Base-by-base conservation (phyloP, 306 rosid genomes). In the Trifolium fragiferum region DNA sequence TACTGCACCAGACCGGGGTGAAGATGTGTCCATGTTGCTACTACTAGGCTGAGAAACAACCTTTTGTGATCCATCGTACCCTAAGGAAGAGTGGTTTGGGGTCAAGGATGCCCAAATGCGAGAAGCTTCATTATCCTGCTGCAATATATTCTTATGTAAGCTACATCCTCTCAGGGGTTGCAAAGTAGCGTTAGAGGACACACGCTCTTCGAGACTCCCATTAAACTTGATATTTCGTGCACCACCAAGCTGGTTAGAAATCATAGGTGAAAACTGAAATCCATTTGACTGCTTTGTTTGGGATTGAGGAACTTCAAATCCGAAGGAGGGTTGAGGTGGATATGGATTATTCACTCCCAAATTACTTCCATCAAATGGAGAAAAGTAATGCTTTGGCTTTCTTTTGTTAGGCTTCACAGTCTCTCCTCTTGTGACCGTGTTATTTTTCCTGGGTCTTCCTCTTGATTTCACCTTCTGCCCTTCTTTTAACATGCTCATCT, bases 141-240 rank as follows among this genome's bases (percentile, higher is more conserved):
- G 87, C 38, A 87, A 72, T 82, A 81, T 85, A 59, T 87, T 81
- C 63, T 66, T 87, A 74, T 85, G 85, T 13, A 78, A 73, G 66
- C 88, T 79, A 78, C 91, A 90, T 73, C 89, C 83, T 78, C 88
- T 90, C n/a, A 77, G 77, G 37, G 67, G 74, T 64, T 77, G 92
- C 76, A 64, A 76, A 68, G 81, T 71, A 58, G 86, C 74, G 77
- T 74, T 76, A 68, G 92, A 76, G 41, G 87, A 83, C 8, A 85
- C 82, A 25, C 51, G 85, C 57, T 86, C 90, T 73, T 81, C 80
- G 76, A 82, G 72, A 66, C 76, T 68, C 57, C 81, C 85, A 71
- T 80, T 86, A 82, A 84, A 85, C 69, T 85, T 87, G 84, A 69
- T 70, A 77, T 74, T 87, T 67, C 64, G 87, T 59, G 87, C 68